Conservation (phyloP, 2,329 filamentous ascomycete species). For the Zelopaecilomyces penicillatus region DNA sequence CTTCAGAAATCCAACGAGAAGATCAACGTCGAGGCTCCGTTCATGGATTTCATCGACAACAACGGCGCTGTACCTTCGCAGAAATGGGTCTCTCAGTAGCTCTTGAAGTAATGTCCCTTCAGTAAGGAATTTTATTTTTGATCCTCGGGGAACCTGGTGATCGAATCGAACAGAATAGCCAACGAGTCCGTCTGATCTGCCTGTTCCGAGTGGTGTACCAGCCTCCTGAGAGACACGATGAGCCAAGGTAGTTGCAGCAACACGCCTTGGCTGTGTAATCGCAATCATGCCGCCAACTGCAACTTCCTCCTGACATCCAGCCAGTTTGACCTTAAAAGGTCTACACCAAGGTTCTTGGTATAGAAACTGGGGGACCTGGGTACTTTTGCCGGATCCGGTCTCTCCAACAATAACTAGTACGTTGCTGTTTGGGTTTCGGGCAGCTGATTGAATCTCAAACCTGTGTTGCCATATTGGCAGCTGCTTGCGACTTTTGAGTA, state of each 20-base stretch:
- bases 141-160: constrained; percentile 70
- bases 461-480: constrained; percentile 76
- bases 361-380: constrained; percentile 89
- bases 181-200: constrained; percentile 45
- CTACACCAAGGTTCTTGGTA: constrained; percentile 71
- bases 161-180: constrained; percentile 96
- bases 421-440: constrained; percentile 50
- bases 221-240: constrained; percentile 76
- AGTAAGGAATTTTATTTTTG: constrained; percentile 85
- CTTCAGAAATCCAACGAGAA: constrained; percentile 81
- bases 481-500: constrained; percentile 47
- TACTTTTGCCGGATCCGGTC: constrained; percentile 94
- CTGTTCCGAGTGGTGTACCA: constrained; percentile 42
- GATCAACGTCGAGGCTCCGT: constrained; percentile 85
- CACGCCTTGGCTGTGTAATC: constrained; percentile 87
- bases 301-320: constrained; percentile 30
- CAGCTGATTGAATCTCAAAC: constrained; percentile 56
- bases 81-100: constrained; percentile 72
- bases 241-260: constrained; percentile 87
- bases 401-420: constrained; percentile 84
- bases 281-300: constrained; percentile 73
- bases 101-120: constrained; percentile 96
- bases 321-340: constrained; percentile 44
- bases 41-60: constrained; percentile 97
- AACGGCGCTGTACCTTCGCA: constrained; percentile 80